Conservation (phyloP, 202 grass and related monocot genomes). For the Dendrocalamus latiflorus region DNA sequence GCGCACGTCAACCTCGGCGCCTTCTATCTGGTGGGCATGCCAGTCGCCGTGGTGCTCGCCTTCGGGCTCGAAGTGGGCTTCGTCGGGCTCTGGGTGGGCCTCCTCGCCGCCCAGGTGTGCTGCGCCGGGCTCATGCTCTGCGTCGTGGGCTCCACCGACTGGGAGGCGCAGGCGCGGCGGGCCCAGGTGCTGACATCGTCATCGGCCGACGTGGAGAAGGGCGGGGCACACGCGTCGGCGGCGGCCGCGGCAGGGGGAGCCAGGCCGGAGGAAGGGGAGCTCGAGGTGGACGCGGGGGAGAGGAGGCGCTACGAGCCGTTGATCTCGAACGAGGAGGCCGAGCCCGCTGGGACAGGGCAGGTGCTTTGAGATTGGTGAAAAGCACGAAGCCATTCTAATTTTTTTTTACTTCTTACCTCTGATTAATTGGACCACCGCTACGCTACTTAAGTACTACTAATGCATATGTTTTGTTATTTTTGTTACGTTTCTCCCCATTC, state of each 20-base stretch:
- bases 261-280: conserved; percentile 39
- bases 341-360: conserved; percentile 5
- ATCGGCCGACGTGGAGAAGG: not conserved
- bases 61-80: conserved; percentile 68
- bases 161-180: conserved; percentile 72
- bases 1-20: conserved; percentile 90
- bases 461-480: not conserved
- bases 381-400: not conserved
- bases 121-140: conserved; percentile 81
- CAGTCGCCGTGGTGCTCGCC: conserved; percentile 55
- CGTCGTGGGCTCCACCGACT: conserved; percentile 82
- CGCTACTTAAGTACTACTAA: not conserved
- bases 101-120: conserved; percentile 86
- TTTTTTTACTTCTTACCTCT: not conserved
- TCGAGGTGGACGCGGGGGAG: conserved; percentile 12
- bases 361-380: conserved; percentile 27
- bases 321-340: conserved; percentile 34
- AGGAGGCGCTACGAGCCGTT: conserved; percentile 38
- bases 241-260: conserved; percentile 11
- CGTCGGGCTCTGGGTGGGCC: no score
- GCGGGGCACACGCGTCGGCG: not conserved
- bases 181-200: conserved; percentile 47
- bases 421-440: conserved; percentile 15
- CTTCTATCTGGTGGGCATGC: conserved; percentile 95
- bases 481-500: not conserved